Percentiles rank a stretch among this genome's conserved stretches.
phyloP scores from a whole-genome alignment of 73 alveolate genomes.

The Paramecium octaurelia region DNA sequence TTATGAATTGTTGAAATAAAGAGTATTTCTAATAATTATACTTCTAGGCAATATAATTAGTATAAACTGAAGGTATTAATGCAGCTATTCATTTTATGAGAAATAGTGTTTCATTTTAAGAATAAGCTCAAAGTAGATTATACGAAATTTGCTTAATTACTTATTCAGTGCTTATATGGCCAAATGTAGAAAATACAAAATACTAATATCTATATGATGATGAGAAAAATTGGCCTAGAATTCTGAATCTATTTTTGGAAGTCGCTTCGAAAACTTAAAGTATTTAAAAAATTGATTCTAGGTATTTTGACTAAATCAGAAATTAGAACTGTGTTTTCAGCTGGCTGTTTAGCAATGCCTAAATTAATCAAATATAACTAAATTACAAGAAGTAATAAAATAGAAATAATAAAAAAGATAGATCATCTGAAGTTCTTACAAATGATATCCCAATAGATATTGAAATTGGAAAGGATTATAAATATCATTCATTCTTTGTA shows the following conservation, averaged over 20 bases:
- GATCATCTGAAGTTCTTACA: background rate
- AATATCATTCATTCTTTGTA: constrained; percentile 88
- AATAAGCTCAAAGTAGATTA: background rate
- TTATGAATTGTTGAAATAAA: background rate
- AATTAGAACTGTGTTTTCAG: background rate
- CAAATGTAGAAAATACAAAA: background rate
- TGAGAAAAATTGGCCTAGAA: background rate
- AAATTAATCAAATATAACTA: constrained; percentile 30
- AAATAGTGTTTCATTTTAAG: background rate
- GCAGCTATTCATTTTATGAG: background rate
- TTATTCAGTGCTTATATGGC: background rate
- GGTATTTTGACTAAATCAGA: background rate
- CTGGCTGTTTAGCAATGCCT: constrained; percentile 46
- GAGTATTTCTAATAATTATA: background rate
- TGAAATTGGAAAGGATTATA: constrained; percentile 85
- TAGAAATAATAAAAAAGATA: background rate
- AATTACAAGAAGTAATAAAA: background rate
- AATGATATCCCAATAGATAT: constrained; percentile 76
- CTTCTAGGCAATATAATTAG: background rate
- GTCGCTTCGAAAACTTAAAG: constrained; percentile 14
- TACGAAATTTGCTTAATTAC: background rate
- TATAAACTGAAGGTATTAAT: background rate
- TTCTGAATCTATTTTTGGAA: background rate
- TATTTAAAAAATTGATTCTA: background rate
- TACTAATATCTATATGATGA: background rate